Percentiles rank a stretch among this genome's conserved stretches.
Conservation (phyloP, 2,329 filamentous ascomycete species). For the Trichophyton simii region DNA sequence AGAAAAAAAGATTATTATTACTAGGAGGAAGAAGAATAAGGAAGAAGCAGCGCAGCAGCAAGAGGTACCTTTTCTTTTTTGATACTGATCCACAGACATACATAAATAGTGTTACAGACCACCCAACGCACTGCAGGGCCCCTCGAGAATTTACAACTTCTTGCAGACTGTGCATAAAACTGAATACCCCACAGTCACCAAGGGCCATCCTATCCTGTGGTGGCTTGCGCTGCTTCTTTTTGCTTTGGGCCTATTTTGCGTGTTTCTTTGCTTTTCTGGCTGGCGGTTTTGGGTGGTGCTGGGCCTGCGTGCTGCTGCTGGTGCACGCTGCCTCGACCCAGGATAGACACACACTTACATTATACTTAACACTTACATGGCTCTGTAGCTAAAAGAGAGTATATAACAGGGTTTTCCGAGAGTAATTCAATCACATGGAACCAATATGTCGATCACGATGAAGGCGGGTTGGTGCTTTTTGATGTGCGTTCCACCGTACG, state of each 20-base stretch:
- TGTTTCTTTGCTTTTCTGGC: no score
- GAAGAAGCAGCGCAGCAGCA: neutral
- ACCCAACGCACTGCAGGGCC: constrained; percentile 1
- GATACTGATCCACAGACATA: neutral
- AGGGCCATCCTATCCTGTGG: constrained; percentile 2
- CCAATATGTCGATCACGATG: constrained; percentile 2
- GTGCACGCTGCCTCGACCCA: neutral
- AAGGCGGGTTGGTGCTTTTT: neutral
- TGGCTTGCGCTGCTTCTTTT: neutral
- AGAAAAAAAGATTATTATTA: neutral
- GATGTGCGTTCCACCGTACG: constrained; percentile 1
- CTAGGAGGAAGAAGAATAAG: no score
- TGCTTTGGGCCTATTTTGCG: neutral
- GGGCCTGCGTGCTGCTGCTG: neutral
- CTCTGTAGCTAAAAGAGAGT: neutral
- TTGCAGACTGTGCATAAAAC: constrained; percentile 2
- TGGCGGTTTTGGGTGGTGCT: neutral
- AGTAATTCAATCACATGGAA: constrained; percentile 4
- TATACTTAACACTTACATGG: neutral
- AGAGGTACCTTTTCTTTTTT: neutral
- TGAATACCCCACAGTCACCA: constrained; percentile 1
- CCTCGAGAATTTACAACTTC: neutral
- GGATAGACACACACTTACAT: no score
- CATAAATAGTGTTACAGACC: constrained; percentile 3
- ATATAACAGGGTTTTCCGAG: constrained; percentile 3